Percentiles rank a stretch among this genome's conserved stretches.
Evolutionary conservation across 148 eudicot genomes (phyloP).

Genomic region (Dysphania ambrosioides): DNA sequence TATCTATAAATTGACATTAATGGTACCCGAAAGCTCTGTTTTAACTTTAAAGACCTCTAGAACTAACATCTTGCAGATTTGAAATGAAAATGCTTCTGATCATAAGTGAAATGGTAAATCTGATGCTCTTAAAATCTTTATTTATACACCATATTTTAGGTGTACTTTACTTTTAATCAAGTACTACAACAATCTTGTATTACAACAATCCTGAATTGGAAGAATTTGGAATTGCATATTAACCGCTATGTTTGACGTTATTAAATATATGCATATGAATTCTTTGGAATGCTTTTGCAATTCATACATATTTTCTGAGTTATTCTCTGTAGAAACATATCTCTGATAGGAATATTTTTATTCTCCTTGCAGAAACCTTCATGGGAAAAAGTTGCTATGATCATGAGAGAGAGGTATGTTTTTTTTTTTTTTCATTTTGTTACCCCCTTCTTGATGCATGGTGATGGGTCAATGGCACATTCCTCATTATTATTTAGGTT

Average conservation of each 20-base stretch:
- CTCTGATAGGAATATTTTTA: background rate
- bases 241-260: background rate
- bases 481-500: background rate
- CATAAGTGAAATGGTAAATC: background rate
- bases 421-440: conserved; percentile 10
- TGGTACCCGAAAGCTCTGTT: background rate
- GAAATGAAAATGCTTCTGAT: background rate
- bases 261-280: background rate
- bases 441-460: background rate
- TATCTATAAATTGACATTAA: background rate
- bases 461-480: background rate
- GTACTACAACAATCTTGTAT: no score
- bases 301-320: no score
- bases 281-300: background rate
- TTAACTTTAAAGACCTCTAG: background rate
- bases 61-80: background rate
- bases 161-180: background rate
- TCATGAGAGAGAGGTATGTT: conserved; percentile 68
- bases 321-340: background rate
- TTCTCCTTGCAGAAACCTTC: conserved; percentile 75
- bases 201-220: background rate
- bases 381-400: conserved; percentile 91
- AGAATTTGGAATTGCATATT: background rate
- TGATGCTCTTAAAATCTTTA: background rate
- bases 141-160: background rate